Evolutionary conservation across 805 yeast genomes (phyloP).

Genomic region (Limtongia smithiae): DNA sequence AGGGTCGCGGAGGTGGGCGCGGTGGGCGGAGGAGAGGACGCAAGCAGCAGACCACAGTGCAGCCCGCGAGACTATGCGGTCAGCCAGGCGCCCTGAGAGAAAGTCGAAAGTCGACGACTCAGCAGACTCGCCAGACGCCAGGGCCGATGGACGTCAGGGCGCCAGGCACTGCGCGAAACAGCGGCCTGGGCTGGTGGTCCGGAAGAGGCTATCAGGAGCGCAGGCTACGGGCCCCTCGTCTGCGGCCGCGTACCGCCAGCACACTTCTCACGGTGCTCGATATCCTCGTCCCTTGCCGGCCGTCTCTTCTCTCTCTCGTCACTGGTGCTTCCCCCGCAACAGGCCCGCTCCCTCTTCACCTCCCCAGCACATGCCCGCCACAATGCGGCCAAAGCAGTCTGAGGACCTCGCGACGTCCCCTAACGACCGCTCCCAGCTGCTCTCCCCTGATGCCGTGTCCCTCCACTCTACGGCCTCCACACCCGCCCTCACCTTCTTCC

Average conservation of each 20-base stretch:
- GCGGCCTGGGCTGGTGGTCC: no score
- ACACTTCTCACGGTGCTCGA: neutral
- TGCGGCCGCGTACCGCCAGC: neutral
- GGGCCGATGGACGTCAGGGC: no score
- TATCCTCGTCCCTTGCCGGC: no score
- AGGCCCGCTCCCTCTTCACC: constrained; percentile 3
- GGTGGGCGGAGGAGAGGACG: no score
- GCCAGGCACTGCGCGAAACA: no score
- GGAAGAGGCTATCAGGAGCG: no score
- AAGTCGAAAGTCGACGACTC: no score
- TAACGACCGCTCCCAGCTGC: constrained; percentile 12
- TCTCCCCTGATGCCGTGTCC: constrained; percentile 18
- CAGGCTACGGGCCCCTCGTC: neutral
- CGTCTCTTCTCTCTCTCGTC: neutral
- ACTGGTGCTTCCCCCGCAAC: neutral
- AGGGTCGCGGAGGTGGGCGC: no score
- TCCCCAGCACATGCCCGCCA: neutral
- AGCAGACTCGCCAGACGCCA: no score
- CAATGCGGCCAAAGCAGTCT: neutral
- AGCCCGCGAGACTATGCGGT: no score
- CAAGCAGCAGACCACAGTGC: no score
- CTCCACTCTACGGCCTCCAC: constrained; percentile 12
- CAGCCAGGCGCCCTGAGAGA: no score
- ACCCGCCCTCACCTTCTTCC: constrained; percentile 14
- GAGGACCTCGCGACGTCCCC: constrained; percentile 7